Conservation (phyloP, 495 filamentous ascomycete species). For the Parathielavia appendiculata region DNA sequence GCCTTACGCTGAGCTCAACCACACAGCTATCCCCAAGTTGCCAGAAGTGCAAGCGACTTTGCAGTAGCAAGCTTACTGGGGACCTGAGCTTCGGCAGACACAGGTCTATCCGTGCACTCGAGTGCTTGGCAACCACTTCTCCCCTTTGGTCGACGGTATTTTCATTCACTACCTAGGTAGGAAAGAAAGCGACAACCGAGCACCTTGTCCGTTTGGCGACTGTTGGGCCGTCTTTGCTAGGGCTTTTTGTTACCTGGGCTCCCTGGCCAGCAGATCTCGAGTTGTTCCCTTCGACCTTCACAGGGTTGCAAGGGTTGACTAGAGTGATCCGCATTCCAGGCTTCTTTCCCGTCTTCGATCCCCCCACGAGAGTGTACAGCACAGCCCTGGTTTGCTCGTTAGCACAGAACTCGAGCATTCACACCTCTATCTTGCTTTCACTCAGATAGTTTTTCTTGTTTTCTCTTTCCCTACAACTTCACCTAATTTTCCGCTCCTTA, state of each 20-base stretch:
- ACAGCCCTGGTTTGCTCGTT: too few relatives aligned
- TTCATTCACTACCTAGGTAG: too few relatives aligned
- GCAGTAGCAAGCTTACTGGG: slow-evolving; percentile 11
- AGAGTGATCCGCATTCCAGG: slow-evolving; percentile 18
- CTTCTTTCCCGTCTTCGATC: slow-evolving; percentile 11
- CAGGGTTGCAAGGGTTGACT: slow-evolving; percentile 7
- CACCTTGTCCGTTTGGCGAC: not conserved
- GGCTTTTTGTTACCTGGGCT: not conserved
- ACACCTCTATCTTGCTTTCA: too few relatives aligned
- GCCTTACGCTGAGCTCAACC: slow-evolving; percentile 29
- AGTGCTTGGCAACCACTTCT: not conserved
- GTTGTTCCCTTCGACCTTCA: slow-evolving; percentile 17
- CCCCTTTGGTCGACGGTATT: not conserved
- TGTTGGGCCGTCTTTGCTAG: not conserved
- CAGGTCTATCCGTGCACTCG: not conserved
- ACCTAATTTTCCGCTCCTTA: too few relatives aligned
- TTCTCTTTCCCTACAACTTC: too few relatives aligned
- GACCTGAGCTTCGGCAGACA: not conserved
- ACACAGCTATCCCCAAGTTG: slow-evolving; percentile 31
- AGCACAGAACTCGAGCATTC: too few relatives aligned
- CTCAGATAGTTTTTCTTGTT: too few relatives aligned
- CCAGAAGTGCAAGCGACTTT: slow-evolving; percentile 20
- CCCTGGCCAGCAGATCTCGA: slow-evolving; percentile 18
- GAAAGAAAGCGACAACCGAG: too few relatives aligned
- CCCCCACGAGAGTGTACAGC: slow-evolving; percentile 17